Evolutionary conservation across 176 grass and related monocot genomes (phyloP), one percentile per base, ranked within the genome.

Genomic region (Bolboschoenus planiculmis): DNA sequence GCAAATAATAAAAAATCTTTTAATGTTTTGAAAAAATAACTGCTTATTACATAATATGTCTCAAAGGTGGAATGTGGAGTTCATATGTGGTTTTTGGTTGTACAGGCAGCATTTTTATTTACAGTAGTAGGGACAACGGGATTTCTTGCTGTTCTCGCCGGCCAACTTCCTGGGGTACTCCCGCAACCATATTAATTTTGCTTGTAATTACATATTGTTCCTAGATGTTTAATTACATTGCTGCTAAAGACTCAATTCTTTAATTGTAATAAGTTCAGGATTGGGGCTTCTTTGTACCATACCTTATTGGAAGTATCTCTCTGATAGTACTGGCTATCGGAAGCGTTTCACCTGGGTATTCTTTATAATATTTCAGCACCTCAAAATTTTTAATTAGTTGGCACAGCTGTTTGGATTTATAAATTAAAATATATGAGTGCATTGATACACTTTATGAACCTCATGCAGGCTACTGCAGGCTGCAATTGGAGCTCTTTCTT

Each of bases 281-380:
- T 62, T 98, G 95, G 92, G 95, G 95, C 20, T 98, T 98, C 82
- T 98, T 98, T 81, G 92, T 95, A 78, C 92, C 95, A 15, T 98
- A 98, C 80, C 82, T 98, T 83, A 70, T 88, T 34, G 95, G 95
- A 81, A 98, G 92, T 83, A 93, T 98, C 81, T 95, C 95, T 18
- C 50, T 98, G 40, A 57, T 98, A 80, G 92, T 98, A 74, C 76
- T 98, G 82, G 92, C 89, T 80, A 63, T 95, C 13, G 95, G 95
- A 44, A 98, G 95, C 5, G 77, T 85, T 81, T 83, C 95, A 85
- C 95, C 92, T 81, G 92, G 95, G 95, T 97, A 94, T 29, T 62
- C 83, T 85, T 85, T 18, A n/a, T 81, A 75, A 46, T 47, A 47
- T 37, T 10, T 74, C 24, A 44, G 30, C 39, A 37, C 1, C 8